A percentile compares a stretch with the other conserved stretches of the same genome.
Evolutionary conservation across 306 rosid genomes (phyloP).

Genomic region (Elaeagnus macrophylla): DNA sequence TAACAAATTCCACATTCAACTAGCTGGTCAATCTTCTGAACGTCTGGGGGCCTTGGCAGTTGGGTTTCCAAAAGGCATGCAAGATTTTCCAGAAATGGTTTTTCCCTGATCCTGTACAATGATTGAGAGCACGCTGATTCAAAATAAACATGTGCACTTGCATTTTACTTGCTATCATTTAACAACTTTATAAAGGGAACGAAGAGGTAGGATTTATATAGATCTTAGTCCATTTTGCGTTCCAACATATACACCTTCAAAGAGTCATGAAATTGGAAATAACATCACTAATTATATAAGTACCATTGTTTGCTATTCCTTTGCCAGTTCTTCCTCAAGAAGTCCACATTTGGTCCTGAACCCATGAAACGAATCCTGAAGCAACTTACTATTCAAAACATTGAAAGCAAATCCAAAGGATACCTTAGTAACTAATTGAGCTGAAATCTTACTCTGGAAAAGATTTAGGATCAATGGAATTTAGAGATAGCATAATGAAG

Average conservation of each 20-base stretch:
- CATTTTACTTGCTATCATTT: neutral
- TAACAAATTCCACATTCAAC: slow-evolving; percentile 38
- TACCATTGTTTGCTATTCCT: slow-evolving; percentile 30
- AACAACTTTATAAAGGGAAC: neutral
- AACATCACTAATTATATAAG: neutral
- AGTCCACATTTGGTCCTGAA: slow-evolving; percentile 19
- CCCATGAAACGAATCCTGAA: slow-evolving; percentile 31
- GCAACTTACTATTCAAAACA: slow-evolving; percentile 14
- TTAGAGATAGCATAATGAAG: slow-evolving; percentile 16
- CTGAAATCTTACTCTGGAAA: slow-evolving; percentile 32
- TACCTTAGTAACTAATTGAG: neutral
- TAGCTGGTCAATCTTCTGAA: slow-evolving; percentile 20
- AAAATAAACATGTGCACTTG: neutral
- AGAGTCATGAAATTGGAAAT: neutral
- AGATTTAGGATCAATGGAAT: slow-evolving; percentile 25
- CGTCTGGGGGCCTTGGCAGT: slow-evolving; percentile 21
- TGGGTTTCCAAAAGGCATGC: slow-evolving; percentile 20
- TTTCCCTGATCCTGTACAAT: slow-evolving; percentile 16
- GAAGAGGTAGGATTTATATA: neutral
- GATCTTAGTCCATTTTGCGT: neutral
- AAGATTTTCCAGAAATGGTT: slow-evolving; percentile 26
- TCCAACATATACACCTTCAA: neutral
- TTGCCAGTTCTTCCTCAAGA: slow-evolving; percentile 25
- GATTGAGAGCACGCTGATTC: neutral
- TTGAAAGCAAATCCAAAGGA: slow-evolving; percentile 1